These are phyloP conservation scores for Apiotrichum veenhuisii DNA, from an alignment of 1,284 basidiomycete genomes.

Conservation along the genomic window DNA sequence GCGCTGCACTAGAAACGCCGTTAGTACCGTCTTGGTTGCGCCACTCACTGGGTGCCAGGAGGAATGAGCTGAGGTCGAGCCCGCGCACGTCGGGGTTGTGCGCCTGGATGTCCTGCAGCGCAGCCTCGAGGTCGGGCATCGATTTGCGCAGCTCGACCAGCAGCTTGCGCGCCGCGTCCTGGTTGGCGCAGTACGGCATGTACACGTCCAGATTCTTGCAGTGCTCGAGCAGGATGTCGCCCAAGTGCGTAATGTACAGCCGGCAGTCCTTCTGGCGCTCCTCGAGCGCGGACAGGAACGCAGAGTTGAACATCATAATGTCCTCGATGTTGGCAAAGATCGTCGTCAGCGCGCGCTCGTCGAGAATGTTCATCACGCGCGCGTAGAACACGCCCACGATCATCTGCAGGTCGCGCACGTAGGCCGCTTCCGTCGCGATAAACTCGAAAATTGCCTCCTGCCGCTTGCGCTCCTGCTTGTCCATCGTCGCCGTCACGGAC, in stretches of 20 bases:
- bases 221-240: slow-evolving; percentile 73
- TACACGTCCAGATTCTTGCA: slow-evolving; percentile 75
- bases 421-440: slow-evolving; percentile 78
- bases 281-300: slow-evolving; percentile 79
- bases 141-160: slow-evolving; percentile 69
- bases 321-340: slow-evolving; percentile 94
- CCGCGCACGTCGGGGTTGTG: slow-evolving; percentile 70
- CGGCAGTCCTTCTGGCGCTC: slow-evolving; percentile 83
- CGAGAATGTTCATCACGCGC: slow-evolving; percentile 67
- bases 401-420: slow-evolving; percentile 83
- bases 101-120: slow-evolving; percentile 28
- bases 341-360: slow-evolving; percentile 70
- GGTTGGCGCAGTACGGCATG: slow-evolving; percentile 87
- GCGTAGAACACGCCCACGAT: slow-evolving; percentile 83
- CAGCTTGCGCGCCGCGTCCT: slow-evolving; percentile 71
- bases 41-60: slow-evolving; percentile 78
- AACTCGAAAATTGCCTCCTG: slow-evolving; percentile 90
- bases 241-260: slow-evolving; percentile 82
- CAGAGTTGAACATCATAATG: slow-evolving; percentile 79
- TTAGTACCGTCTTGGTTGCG: not conserved
- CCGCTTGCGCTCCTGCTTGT: slow-evolving; percentile 69
- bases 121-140: slow-evolving; percentile 60
- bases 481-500: slow-evolving; percentile 71
- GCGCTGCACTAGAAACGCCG: slow-evolving; percentile 74
- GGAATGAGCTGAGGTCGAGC: slow-evolving; percentile 82